A percentile compares a stretch with the other conserved stretches of the same genome.
These are phyloP conservation scores for Vanrija sp. DNA, from an alignment of 1,284 basidiomycete species.

Conservation along the genomic window DNA sequence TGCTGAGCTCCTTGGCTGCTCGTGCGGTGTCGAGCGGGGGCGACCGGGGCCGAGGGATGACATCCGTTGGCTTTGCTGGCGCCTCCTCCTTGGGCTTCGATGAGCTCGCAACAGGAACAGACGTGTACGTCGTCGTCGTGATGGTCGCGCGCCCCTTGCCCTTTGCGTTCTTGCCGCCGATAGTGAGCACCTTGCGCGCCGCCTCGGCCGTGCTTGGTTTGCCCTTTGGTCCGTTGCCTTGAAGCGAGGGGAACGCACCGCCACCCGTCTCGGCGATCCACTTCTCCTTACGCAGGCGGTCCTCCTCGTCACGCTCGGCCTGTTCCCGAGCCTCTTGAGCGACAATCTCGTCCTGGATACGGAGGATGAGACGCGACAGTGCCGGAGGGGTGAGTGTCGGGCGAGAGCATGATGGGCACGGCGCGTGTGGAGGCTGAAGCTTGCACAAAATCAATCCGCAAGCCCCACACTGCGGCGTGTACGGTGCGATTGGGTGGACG, in stretches of 20 bases:
- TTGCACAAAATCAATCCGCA: slow-evolving; percentile 48
- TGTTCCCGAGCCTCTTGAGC: slow-evolving; percentile 35
- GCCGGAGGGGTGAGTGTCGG: slow-evolving; percentile 28
- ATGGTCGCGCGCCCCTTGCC: slow-evolving; percentile 35
- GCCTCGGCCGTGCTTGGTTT: slow-evolving; percentile 1
- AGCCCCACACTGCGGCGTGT: slow-evolving; percentile 45
- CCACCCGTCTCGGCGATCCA: slow-evolving; percentile 39
- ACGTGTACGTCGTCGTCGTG: slow-evolving; percentile 27
- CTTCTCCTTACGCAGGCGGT: slow-evolving; percentile 27
- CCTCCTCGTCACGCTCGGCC: slow-evolving; percentile 25
- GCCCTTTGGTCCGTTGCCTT: slow-evolving; percentile 1
- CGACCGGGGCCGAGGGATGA: slow-evolving; percentile 29
- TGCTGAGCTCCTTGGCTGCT: slow-evolving; percentile 31
- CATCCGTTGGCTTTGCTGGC: slow-evolving; percentile 4
- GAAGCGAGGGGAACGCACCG: slow-evolving; percentile 44
- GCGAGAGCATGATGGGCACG: slow-evolving; percentile 48
- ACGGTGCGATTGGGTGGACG: slow-evolving; percentile 43
- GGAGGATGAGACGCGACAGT: slow-evolving; percentile 38
- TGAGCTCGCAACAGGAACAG: slow-evolving; percentile 11
- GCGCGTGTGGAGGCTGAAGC: slow-evolving; percentile 42
- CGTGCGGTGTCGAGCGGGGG: slow-evolving; percentile 27
- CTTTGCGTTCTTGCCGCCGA: slow-evolving; percentile 16
- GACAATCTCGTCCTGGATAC: slow-evolving; percentile 37
- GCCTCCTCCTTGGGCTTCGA: not conserved
- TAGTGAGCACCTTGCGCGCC: slow-evolving; percentile 18